phyloP scores from a whole-genome alignment of 2,329 filamentous ascomycete species.

The Nemania abortiva region DNA sequence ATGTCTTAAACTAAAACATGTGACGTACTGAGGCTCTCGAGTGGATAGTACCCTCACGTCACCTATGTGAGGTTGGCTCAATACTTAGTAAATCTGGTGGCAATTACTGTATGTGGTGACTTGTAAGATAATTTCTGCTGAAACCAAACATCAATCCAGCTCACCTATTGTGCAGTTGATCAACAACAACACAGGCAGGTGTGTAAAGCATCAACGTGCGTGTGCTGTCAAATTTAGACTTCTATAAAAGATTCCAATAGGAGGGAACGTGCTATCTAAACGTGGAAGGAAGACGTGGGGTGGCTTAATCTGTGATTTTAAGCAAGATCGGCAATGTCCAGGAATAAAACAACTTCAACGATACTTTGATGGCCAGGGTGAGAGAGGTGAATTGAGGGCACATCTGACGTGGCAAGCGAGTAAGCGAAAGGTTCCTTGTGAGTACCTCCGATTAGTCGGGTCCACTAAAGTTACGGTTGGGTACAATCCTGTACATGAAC shows the following conservation, averaged over 20 bases:
- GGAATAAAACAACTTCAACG: neutral
- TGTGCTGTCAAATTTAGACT: neutral
- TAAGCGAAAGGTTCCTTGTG: neutral
- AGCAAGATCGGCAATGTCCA: constrained; percentile 13
- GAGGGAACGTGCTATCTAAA: constrained; percentile 24
- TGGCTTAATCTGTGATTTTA: constrained; percentile 20
- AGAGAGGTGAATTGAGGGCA: neutral
- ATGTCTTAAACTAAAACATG: too few species aligned
- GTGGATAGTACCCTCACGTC: too few species aligned
- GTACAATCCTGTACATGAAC: neutral
- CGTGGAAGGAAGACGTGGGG: neutral
- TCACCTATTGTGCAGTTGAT: too few species aligned
- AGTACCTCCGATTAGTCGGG: constrained; percentile 6
- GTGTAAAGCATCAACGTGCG: neutral
- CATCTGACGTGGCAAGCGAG: neutral
- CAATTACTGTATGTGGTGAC: too few species aligned
- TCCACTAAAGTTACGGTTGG: constrained; percentile 10
- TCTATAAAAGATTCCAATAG: constrained; percentile 12
- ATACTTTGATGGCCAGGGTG: neutral
- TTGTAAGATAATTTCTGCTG: too few species aligned
- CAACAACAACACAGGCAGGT: too few species aligned
- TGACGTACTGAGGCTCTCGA: too few species aligned
- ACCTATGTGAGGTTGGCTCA: too few species aligned
- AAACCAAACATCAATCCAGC: too few species aligned
- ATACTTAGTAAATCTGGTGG: too few species aligned